Conservation (phyloP, 1,139 yeast genomes). For the Debaryomycetaceae sp. region DNA sequence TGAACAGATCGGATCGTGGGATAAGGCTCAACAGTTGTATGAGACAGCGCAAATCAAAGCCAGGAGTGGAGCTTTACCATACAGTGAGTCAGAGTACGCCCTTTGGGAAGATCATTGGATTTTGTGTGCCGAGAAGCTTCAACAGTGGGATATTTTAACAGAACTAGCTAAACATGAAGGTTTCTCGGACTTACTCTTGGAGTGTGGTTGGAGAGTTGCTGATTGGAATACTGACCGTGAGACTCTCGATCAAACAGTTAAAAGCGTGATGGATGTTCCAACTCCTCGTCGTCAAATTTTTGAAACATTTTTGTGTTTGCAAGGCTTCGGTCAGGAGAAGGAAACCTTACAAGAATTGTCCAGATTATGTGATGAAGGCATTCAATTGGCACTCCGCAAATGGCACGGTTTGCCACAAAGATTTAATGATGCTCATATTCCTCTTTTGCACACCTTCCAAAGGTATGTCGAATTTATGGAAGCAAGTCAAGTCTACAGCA, state of each 20-base stretch:
- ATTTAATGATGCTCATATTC: conserved; percentile 82
- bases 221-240: conserved; percentile 97
- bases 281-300: conserved; percentile 95
- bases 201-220: conserved; percentile 99
- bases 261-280: conserved; percentile 97
- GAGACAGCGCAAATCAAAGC: conserved; percentile 99
- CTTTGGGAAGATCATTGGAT: conserved; percentile 99
- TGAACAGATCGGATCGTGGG: conserved; percentile 96
- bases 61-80: conserved; percentile 90
- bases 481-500: conserved; percentile 90
- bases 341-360: conserved; percentile 80
- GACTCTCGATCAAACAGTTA: conserved; percentile 89
- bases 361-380: conserved; percentile 90
- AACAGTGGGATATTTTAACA: conserved; percentile 96
- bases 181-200: conserved; percentile 85
- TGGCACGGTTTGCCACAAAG: conserved; percentile 89
- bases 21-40: conserved; percentile 86
- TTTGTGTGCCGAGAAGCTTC: conserved; percentile 91
- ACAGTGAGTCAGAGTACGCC: conserved; percentile 91
- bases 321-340: conserved; percentile 88
- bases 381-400: conserved; percentile 84
- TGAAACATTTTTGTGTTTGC: conserved; percentile 88
- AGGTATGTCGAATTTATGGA: conserved; percentile 98
- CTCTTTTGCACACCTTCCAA: conserved; percentile 90
- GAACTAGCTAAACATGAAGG: conserved; percentile 98